Percentiles rank a stretch among this genome's conserved stretches.
These are phyloP conservation scores for Monilinia aucupariae DNA, from an alignment of 2,329 filamentous ascomycete species.

Conservation along the genomic window DNA sequence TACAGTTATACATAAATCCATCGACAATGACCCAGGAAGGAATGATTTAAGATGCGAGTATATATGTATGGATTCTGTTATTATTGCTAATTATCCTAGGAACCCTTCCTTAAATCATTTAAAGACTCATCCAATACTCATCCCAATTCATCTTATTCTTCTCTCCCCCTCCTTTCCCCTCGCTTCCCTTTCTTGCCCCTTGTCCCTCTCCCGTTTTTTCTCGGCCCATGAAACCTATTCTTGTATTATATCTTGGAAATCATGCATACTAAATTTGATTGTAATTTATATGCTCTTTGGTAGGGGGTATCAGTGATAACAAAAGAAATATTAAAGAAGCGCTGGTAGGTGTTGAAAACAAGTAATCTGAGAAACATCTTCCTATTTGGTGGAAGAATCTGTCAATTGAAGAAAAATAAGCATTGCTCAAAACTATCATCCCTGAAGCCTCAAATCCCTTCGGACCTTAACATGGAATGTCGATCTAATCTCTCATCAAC, in stretches of 20 bases:
- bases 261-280: constrained; percentile 8
- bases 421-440: not conserved
- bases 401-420: not conserved
- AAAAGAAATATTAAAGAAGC: not conserved
- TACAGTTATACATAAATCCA: not conserved
- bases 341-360: not conserved
- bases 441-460: not conserved
- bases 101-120: not conserved
- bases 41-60: no score
- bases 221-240: constrained; percentile 3
- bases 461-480: not conserved
- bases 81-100: not conserved
- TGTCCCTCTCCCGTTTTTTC: not conserved
- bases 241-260: constrained; percentile 7
- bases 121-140: not conserved
- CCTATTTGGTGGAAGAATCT: not conserved
- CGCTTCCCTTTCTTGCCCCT: no score
- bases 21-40: no score
- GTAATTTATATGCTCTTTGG: constrained; percentile 7
- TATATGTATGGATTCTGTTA: not conserved
- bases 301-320: constrained; percentile 7
- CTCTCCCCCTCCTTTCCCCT: not conserved
- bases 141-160: not conserved
- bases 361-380: not conserved
- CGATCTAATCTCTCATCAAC: constrained; percentile 29